These are phyloP conservation scores for Carex parvula DNA, from an alignment of 176 grass and related monocot genomes.

Conservation along the genomic window DNA sequence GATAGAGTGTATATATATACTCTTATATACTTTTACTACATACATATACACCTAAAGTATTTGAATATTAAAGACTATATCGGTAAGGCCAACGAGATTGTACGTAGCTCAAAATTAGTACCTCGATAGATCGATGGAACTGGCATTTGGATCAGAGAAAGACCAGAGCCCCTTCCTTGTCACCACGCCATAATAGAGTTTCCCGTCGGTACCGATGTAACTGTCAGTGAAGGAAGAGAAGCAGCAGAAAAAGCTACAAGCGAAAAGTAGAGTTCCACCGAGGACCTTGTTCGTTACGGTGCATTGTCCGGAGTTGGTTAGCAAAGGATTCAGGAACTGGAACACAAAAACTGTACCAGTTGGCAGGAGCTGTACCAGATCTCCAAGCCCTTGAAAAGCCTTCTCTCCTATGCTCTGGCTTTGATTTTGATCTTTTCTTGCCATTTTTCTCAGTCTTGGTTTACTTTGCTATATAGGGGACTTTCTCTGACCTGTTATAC, in stretches of 20 bases:
- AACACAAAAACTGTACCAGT: conserved; percentile 62
- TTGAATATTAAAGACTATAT: neutral
- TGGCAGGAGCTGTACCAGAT: conserved; percentile 67
- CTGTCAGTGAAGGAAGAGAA: conserved; percentile 75
- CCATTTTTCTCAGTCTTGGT: neutral
- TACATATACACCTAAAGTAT: no score
- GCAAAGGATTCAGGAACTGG: conserved; percentile 59
- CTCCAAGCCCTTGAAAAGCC: conserved; percentile 47
- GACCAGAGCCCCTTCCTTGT: conserved; percentile 44
- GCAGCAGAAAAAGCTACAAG: conserved; percentile 42
- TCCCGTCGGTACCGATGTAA: conserved; percentile 51
- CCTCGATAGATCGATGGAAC: conserved; percentile 18
- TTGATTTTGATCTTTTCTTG: neutral
- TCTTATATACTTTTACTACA: no score
- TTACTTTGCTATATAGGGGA: neutral
- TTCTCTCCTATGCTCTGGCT: conserved; percentile 29
- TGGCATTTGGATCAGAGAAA: conserved; percentile 27
- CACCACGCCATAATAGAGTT: conserved; percentile 51
- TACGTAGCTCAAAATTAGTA: neutral
- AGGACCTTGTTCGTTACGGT: conserved; percentile 32
- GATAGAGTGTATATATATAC: neutral
- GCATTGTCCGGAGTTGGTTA: conserved; percentile 55
- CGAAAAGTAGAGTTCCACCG: conserved; percentile 34
- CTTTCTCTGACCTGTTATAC: neutral
- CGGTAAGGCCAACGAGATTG: neutral